Base-by-base conservation (phyloP, 2,329 filamentous ascomycete species). In the Phaeophleospora eucalypticola region DNA sequence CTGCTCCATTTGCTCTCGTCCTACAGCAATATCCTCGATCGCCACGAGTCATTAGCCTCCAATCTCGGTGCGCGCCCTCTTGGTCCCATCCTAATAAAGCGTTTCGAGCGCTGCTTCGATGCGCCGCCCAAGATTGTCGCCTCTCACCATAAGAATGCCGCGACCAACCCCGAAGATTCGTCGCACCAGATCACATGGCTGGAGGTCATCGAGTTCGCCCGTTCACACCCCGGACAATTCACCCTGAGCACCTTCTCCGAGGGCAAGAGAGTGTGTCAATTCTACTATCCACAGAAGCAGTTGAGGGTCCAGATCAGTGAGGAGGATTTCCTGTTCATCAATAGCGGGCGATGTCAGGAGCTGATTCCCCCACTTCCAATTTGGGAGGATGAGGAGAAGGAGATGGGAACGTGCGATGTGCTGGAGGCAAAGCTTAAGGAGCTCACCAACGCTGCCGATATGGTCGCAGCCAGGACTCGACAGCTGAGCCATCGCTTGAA, bases 61-160 rank as follows among this genome's bases (percentile, higher is more conserved):
- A 91, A 89, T 60, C 76, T 95, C 19, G 89, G 89, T 58, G 89
- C 87, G 45, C 86, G 88, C 57, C 83, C 90, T 15, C 80, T 89
- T 1, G 88, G 86, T 0, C 87, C 88, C 18, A 87, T 90, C 42
- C 71, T 95, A 52, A 81, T 95, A 59, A 89, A 89, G 68, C 84
- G 87, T 35, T 89, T 95, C 65, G 89, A 95, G 66, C 80, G 86
- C 43, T 77, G 91, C 46, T 95, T 95, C 61, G 88, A 94, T 54
- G 86, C 86, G 0, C 82, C 86, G 17, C 89, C 90, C 51, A 82
- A 77, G 21, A 77, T 82, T 47, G 76, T 75, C 58, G 86, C 78
- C 66, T 81, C 69, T 61, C 80, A 76, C 70, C 61, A 64, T 46
- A 63, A 62, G 46, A 48, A 52, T 36, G 49, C 49, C 33, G 51